These are phyloP conservation scores for Vachellia collinsii DNA, from an alignment of 306 rosid species.

Conservation along the genomic window DNA sequence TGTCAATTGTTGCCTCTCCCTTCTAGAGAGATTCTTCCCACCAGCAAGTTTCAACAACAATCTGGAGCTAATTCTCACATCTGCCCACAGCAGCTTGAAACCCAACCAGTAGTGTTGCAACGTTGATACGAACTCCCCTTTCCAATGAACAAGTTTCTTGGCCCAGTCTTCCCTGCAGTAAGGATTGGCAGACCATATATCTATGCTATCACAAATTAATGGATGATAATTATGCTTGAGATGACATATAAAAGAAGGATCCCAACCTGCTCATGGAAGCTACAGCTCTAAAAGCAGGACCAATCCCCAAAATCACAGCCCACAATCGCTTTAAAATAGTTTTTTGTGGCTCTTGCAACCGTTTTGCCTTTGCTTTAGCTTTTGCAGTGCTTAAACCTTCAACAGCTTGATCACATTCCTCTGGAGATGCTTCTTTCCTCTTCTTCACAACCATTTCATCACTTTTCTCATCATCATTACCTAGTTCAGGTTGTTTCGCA, in stretches of 20 bases:
- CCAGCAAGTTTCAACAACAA: conserved; percentile 85
- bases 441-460: conserved; percentile 51
- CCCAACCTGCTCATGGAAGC: conserved; percentile 89
- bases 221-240: background rate
- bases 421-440: conserved; percentile 85
- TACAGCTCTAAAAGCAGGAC: conserved; percentile 78
- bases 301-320: conserved; percentile 72
- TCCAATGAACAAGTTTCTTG: conserved; percentile 82
- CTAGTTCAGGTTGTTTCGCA: conserved; percentile 48
- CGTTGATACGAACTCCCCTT: conserved; percentile 69
- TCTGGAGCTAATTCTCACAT: conserved; percentile 83
- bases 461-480: conserved; percentile 46
- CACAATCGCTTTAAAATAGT: conserved; percentile 51
- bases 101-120: conserved; percentile 96
- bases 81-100: conserved; percentile 76
- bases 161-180: conserved; percentile 91
- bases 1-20: conserved; percentile 91
- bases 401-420: conserved; percentile 95
- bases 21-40: conserved; percentile 90
- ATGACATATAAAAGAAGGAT: background rate
- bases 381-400: conserved; percentile 79
- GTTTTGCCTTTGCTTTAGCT: conserved; percentile 88
- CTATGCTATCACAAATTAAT: conserved; percentile 8
- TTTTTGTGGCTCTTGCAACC: conserved; percentile 60
- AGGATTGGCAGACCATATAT: conserved; percentile 36